Percentiles rank a stretch among this genome's conserved stretches.
Conservation (phyloP, 176 grass and related monocot genomes). For the Hsuehochloa calcarea region DNA sequence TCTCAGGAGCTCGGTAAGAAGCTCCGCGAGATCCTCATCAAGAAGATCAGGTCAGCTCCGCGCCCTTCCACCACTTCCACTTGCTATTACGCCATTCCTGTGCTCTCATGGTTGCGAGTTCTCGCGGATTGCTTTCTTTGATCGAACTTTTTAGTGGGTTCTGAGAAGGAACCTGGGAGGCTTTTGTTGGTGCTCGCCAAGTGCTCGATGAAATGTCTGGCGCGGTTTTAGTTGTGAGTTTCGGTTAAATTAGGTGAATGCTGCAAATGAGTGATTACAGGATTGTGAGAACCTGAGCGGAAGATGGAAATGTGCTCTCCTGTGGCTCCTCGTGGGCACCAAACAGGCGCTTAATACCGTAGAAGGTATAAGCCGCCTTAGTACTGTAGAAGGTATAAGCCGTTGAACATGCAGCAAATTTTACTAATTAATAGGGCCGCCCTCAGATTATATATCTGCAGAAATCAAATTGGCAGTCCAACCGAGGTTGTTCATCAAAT, state of each 20-base stretch:
- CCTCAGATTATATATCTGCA: neutral
- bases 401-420: neutral
- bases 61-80: neutral
- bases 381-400: neutral
- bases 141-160: neutral
- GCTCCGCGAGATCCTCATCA: conserved; percentile 79
- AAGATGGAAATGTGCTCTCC: neutral
- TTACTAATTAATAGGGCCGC: neutral
- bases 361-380: neutral
- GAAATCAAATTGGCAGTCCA: neutral
- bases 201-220: conserved; percentile 32
- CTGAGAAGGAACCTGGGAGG: neutral
- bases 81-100: neutral
- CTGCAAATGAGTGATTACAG: neutral
- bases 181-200: neutral
- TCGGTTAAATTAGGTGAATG: neutral
- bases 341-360: neutral
- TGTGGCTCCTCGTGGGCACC: neutral
- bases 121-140: neutral
- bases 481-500: neutral
- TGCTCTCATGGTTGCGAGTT: neutral
- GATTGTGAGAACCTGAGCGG: neutral
- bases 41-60: conserved; percentile 79
- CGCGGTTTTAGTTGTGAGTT: neutral
- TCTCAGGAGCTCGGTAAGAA: conserved; percentile 84